phyloP scores from a whole-genome alignment of 805 yeast species.

The Dipodascus albidus region DNA sequence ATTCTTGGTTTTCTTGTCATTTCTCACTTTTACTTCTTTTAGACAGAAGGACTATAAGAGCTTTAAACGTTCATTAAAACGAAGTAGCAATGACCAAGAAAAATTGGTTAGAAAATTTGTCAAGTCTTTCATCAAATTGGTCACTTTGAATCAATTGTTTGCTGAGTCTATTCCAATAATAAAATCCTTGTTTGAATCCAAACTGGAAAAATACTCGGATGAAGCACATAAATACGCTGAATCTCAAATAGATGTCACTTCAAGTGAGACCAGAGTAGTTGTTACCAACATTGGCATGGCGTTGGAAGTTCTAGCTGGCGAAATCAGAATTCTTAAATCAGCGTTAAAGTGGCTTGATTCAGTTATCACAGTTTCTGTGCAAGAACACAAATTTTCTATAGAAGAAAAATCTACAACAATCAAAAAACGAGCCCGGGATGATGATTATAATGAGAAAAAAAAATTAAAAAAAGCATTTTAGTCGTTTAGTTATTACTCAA shows the following conservation, averaged over 20 bases:
- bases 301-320: constrained; percentile 19
- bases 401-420: not conserved
- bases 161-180: constrained; percentile 9
- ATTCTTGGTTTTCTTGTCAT: not conserved
- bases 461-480: not conserved
- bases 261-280: not conserved
- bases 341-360: constrained; percentile 16
- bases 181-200: constrained; percentile 8
- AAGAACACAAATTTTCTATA: not conserved
- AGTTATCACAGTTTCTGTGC: not conserved
- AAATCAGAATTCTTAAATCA: constrained; percentile 16
- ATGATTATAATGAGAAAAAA: not conserved
- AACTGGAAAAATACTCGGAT: constrained; percentile 15
- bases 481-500: too few species aligned
- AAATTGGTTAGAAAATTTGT: constrained; percentile 5
- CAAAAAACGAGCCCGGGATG: not conserved
- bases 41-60: not conserved
- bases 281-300: constrained; percentile 12
- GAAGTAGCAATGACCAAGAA: not conserved
- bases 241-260: not conserved
- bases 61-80: not conserved
- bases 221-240: not conserved
- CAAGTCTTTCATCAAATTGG: constrained; percentile 6
- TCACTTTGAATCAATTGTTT: constrained; percentile 10
- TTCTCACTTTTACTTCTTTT: not conserved